Conservation (phyloP, 768 basidiomycete species). For the Coprinellus aureogranulatus region DNA sequence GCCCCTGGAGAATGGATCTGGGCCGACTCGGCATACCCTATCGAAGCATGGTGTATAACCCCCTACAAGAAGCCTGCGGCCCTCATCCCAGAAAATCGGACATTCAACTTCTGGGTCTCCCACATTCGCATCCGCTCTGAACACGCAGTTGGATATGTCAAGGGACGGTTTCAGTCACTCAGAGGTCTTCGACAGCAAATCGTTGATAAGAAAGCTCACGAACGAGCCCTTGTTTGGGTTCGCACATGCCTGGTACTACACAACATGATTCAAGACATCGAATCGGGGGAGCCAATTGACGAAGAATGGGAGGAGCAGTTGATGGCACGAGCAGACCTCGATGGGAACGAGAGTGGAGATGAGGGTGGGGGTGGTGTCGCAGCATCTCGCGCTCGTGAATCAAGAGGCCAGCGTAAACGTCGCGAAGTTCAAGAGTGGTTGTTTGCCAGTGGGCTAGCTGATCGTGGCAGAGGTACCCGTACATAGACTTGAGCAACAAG, state of each 20-base stretch:
- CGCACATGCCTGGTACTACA: constrained; percentile 1
- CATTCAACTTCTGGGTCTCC: constrained; percentile 25
- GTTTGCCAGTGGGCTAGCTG: neutral
- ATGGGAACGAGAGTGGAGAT: neutral
- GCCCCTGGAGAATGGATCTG: constrained; percentile 20
- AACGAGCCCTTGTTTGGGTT: neutral
- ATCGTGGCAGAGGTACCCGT: neutral
- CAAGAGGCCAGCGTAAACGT: neutral
- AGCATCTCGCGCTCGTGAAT: neutral
- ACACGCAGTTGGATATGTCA: constrained; percentile 39
- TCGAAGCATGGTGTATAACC: constrained; percentile 20
- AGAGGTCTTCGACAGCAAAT: constrained; percentile 22
- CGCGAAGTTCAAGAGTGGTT: neutral
- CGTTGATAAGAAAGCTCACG: neutral
- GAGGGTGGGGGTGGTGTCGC: neutral
- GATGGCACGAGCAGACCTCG: neutral
- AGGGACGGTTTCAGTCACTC: constrained; percentile 37
- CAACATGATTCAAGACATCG: constrained; percentile 1
- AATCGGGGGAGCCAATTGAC: neutral
- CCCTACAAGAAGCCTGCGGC: constrained; percentile 30
- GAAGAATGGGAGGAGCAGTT: neutral
- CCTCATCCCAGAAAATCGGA: constrained; percentile 18
- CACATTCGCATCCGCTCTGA: constrained; percentile 33
- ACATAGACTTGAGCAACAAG: neutral
- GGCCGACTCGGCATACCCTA: constrained; percentile 29